Conservation (phyloP, 345 rosid species). For the Moringa oleifera region DNA sequence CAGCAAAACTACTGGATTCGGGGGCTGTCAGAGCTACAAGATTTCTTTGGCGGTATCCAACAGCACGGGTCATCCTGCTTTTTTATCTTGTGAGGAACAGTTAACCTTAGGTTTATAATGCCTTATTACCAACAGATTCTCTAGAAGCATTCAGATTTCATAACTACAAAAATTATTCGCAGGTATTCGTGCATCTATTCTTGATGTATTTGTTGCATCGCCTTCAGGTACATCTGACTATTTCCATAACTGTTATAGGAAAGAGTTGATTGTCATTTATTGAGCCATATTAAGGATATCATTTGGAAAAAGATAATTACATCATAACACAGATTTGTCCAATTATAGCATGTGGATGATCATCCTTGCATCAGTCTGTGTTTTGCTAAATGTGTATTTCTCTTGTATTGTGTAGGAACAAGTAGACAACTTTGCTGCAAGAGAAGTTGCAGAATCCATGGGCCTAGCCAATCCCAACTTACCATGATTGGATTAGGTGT, state of each 20-base stretch:
- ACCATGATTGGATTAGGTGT: conserved; percentile 22
- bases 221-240: conserved; percentile 63
- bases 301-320: too few species aligned
- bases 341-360: neutral
- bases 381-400: neutral
- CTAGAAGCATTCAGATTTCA: conserved; percentile 8
- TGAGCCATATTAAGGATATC: too few species aligned
- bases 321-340: too few species aligned
- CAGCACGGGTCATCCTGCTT: conserved; percentile 70
- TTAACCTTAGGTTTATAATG: conserved; percentile 2
- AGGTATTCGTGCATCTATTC: conserved; percentile 96
- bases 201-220: conserved; percentile 94
- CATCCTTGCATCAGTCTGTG: neutral
- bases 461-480: conserved; percentile 57
- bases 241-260: neutral
- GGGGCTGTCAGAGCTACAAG: conserved; percentile 96
- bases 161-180: conserved; percentile 27
- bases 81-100: conserved; percentile 69
- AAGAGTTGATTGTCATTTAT: neutral
- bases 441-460: conserved; percentile 69
- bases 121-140: neutral
- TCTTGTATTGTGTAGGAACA: conserved; percentile 54
- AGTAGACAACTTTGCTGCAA: conserved; percentile 61
- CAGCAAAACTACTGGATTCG: conserved; percentile 81
- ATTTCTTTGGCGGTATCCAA: conserved; percentile 96